Percentiles rank a stretch among this genome's conserved stretches.
Evolutionary conservation across 2,329 filamentous ascomycete species (phyloP).

Genomic region (Verticillium zaregamsianum): DNA sequence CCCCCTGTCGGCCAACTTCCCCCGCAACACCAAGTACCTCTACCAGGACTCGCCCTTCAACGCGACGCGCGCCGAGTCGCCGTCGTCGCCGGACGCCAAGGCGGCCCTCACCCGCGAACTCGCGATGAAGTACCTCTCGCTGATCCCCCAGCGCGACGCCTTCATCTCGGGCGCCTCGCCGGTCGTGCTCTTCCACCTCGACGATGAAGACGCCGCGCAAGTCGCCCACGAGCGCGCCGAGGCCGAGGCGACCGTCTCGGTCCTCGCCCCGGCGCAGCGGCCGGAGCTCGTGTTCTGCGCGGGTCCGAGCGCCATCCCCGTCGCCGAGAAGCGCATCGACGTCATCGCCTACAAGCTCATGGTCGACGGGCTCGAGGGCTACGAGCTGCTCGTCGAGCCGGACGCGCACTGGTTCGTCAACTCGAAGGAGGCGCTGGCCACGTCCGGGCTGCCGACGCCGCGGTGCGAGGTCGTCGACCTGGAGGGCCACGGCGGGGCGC

Average conservation of each 20-base stretch:
- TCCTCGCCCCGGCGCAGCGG: slow-evolving; percentile 19
- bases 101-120: slow-evolving; percentile 14
- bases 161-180: slow-evolving; percentile 23
- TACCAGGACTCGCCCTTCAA: slow-evolving; percentile 30
- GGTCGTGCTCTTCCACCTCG: slow-evolving; percentile 24
- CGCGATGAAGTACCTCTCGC: slow-evolving; percentile 27
- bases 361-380: slow-evolving; percentile 23
- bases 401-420: slow-evolving; percentile 31
- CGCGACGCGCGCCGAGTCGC: slow-evolving; percentile 12
- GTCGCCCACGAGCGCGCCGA: slow-evolving; percentile 23
- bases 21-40: slow-evolving; percentile 29
- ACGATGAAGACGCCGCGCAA: slow-evolving; percentile 12
- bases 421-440: slow-evolving; percentile 27
- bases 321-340: slow-evolving; percentile 20
- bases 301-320: slow-evolving; percentile 20
- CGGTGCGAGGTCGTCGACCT: slow-evolving; percentile 19
- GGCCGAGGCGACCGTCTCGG: slow-evolving; percentile 22
- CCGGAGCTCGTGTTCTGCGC: slow-evolving; percentile 27
- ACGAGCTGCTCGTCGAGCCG: slow-evolving; percentile 20
- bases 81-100: slow-evolving; percentile 1
- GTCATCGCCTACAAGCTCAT: slow-evolving; percentile 22
- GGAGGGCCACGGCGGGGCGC: slow-evolving; percentile 12
- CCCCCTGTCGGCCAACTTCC: slow-evolving; percentile 20
- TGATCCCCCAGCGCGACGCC: slow-evolving; percentile 30
- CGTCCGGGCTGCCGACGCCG: slow-evolving; percentile 28